Percentiles rank a stretch among this genome's conserved stretches.
Conservation (phyloP, 768 basidiomycete species). For the Tephrocybe sp. region DNA sequence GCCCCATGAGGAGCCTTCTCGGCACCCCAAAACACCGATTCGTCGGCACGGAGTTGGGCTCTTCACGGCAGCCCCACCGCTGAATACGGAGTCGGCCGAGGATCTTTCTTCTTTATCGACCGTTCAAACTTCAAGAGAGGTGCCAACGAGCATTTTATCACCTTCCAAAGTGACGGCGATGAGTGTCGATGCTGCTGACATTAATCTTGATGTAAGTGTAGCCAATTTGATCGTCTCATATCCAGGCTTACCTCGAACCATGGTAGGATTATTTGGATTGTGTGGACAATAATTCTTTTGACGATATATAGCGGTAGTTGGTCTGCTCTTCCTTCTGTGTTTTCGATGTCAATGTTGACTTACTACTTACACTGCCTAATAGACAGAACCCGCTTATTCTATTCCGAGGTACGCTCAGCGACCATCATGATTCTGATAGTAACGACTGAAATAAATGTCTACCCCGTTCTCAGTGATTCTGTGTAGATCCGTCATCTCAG, state of each 20-base stretch:
- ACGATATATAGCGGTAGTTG: not conserved
- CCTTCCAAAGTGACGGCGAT: slow-evolving; percentile 1
- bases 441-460: too few relatives aligned
- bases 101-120: not conserved
- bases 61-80: slow-evolving; percentile 9
- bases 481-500: too few relatives aligned
- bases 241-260: not conserved
- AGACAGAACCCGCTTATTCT: too few relatives aligned
- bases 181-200: slow-evolving; percentile 15
- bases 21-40: not conserved
- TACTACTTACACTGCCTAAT: not conserved
- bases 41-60: slow-evolving; percentile 10
- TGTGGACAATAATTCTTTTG: slow-evolving; percentile 11
- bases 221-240: not conserved
- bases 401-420: too few relatives aligned
- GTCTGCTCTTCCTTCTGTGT: not conserved
- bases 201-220: slow-evolving; percentile 13
- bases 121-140: not conserved
- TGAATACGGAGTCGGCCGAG: not conserved
- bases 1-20: not conserved
- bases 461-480: too few relatives aligned
- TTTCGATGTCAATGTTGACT: not conserved
- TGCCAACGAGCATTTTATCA: not conserved
- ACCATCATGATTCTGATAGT: too few relatives aligned
- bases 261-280: slow-evolving; percentile 18